phyloP scores from a whole-genome alignment of 2,329 filamentous ascomycete species.

The Aspergillus floridensis region DNA sequence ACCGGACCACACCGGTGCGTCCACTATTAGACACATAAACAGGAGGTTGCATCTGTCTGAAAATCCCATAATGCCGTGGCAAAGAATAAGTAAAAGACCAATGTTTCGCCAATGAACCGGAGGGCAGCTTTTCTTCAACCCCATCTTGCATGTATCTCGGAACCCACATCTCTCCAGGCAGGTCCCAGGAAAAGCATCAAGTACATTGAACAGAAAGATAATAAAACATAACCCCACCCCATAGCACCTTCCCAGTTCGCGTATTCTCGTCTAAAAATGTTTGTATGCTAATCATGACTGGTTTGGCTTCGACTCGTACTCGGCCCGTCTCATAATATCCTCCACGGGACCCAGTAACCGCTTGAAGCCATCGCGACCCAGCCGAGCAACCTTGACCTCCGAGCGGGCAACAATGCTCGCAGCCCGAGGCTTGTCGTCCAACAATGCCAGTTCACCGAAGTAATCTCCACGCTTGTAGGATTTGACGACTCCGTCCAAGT shows the following conservation, averaged over 20 bases:
- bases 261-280: slow-evolving; percentile 6
- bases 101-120: slow-evolving; percentile 11
- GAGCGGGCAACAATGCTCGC: slow-evolving; percentile 81
- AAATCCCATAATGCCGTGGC: slow-evolving; percentile 9
- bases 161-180: slow-evolving; percentile 8
- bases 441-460: slow-evolving; percentile 90
- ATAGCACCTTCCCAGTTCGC: not conserved
- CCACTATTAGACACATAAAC: slow-evolving; percentile 4
- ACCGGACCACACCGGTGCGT: not conserved
- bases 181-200: slow-evolving; percentile 5
- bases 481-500: slow-evolving; percentile 67
- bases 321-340: slow-evolving; percentile 78
- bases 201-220: slow-evolving; percentile 11
- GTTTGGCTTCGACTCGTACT: slow-evolving; percentile 37
- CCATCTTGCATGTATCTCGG: slow-evolving; percentile 12
- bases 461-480: slow-evolving; percentile 89
- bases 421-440: slow-evolving; percentile 90
- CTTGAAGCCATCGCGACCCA: slow-evolving; percentile 94
- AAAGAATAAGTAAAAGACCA: slow-evolving; percentile 9
- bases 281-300: slow-evolving; percentile 23
- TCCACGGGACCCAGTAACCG: slow-evolving; percentile 88
- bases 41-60: slow-evolving; percentile 9
- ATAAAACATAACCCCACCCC: slow-evolving; percentile 8
- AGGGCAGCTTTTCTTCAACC: slow-evolving; percentile 8
- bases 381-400: slow-evolving; percentile 86